These are phyloP conservation scores for Linderniella brevidens DNA, from an alignment of 257 asterid species.

Conservation along the genomic window DNA sequence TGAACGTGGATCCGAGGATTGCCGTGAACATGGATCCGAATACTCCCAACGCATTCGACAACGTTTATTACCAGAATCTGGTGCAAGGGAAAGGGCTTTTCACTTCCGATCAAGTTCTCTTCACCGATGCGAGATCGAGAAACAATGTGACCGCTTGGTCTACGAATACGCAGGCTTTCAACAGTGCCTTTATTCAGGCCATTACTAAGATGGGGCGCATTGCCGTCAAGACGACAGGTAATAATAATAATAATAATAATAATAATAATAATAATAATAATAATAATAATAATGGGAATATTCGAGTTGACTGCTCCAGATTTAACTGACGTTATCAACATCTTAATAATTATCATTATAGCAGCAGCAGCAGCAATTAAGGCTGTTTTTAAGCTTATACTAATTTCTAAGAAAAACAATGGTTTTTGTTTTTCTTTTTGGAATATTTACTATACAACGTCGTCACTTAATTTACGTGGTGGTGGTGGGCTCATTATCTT, in stretches of 20 bases:
- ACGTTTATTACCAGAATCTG: background rate
- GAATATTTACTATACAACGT: too few relatives aligned
- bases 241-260: too few relatives aligned
- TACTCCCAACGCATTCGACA: slow-evolving; percentile 1
- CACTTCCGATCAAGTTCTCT: slow-evolving; percentile 13
- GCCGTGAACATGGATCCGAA: slow-evolving; percentile 2
- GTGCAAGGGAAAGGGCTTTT: slow-evolving; percentile 11
- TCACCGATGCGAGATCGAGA: slow-evolving; percentile 7
- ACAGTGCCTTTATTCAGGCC: slow-evolving; percentile 7
- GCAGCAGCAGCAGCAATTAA: too few relatives aligned
- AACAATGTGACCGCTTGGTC: slow-evolving; percentile 10
- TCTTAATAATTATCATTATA: too few relatives aligned
- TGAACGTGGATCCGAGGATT: background rate
- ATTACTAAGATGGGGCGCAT: slow-evolving; percentile 12
- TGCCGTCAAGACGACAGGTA: slow-evolving; percentile 8
- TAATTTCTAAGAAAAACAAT: too few relatives aligned
- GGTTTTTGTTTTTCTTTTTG: too few relatives aligned
- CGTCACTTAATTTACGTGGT: too few relatives aligned
- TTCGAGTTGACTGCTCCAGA: slow-evolving; percentile 10
- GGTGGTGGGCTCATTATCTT: too few relatives aligned
- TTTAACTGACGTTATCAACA: background rate
- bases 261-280: too few relatives aligned
- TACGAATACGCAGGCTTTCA: background rate
- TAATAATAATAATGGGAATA: slow-evolving; percentile 8
- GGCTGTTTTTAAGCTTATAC: too few relatives aligned